phyloP scores from a whole-genome alignment of 805 yeast species.

The Brettanomyces bruxellensis region DNA sequence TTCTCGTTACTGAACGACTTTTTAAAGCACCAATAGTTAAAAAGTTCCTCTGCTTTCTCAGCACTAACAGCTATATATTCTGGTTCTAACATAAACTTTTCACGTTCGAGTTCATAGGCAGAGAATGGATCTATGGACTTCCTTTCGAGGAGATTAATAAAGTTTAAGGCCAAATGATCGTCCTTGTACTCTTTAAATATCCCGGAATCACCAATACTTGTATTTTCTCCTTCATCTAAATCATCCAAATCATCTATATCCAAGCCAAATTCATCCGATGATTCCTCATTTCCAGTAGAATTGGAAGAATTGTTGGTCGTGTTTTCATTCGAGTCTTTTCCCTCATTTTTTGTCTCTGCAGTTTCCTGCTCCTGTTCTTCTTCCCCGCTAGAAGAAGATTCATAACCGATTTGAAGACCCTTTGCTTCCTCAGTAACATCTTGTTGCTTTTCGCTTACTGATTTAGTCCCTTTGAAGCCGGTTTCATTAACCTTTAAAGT shows the following conservation, averaged over 20 bases:
- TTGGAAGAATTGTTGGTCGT: background rate
- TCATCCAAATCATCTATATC: constrained; percentile 11
- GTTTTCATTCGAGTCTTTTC: background rate
- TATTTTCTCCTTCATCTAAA: background rate
- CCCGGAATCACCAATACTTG: background rate
- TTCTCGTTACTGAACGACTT: background rate
- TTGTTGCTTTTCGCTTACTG: too few relatives aligned
- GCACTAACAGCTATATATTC: constrained; percentile 15
- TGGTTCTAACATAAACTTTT: constrained; percentile 13
- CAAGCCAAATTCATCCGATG: constrained; percentile 4
- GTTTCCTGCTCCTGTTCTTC: background rate
- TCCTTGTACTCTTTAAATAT: background rate
- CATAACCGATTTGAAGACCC: too few relatives aligned
- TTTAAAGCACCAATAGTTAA: constrained; percentile 15
- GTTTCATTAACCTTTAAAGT: too few relatives aligned
- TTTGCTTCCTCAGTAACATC: too few relatives aligned
- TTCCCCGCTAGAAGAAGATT: background rate
- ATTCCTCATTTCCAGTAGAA: background rate
- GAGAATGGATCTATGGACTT: constrained; percentile 7
- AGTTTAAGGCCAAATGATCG: background rate
- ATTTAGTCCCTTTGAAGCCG: too few relatives aligned
- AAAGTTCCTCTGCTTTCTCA: constrained; percentile 12
- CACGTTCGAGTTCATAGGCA: constrained; percentile 13
- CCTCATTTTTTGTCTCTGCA: background rate
- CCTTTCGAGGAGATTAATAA: constrained; percentile 5